A percentile compares a stretch with the other conserved stretches of the same genome.
Conservation (phyloP, 2,329 filamentous ascomycete genomes). For the Fusarium avenaceum region DNA sequence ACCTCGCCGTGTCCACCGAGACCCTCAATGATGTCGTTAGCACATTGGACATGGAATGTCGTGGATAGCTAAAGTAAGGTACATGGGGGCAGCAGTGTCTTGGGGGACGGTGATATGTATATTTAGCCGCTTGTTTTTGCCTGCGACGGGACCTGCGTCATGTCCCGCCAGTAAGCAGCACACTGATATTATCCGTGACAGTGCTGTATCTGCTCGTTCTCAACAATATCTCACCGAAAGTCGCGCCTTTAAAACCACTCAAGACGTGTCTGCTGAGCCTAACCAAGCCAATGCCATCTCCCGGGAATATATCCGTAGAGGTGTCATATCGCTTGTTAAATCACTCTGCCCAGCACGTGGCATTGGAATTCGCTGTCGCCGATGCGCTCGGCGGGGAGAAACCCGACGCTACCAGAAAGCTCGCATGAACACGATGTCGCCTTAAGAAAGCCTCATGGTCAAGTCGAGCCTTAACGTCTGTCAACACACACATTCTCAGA, state of each 20-base stretch:
- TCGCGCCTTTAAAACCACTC: slow-evolving; percentile 14
- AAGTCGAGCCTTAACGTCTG: not conserved
- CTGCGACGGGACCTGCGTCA: slow-evolving; percentile 4
- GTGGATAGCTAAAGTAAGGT: slow-evolving; percentile 29
- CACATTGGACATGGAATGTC: slow-evolving; percentile 38
- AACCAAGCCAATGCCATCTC: slow-evolving; percentile 7
- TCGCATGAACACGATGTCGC: slow-evolving; percentile 4
- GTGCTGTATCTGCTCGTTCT: slow-evolving; percentile 3
- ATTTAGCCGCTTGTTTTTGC: slow-evolving; percentile 40
- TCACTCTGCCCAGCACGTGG: slow-evolving; percentile 30
- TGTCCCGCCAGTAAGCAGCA: not conserved
- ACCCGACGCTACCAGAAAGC: slow-evolving; percentile 27
- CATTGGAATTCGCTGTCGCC: slow-evolving; percentile 4
- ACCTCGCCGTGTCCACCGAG: slow-evolving; percentile 43
- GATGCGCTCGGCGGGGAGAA: slow-evolving; percentile 34
- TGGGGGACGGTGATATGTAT: slow-evolving; percentile 1
- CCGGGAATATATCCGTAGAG: not conserved
- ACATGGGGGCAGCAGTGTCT: not conserved
- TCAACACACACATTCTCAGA: too few relatives aligned
- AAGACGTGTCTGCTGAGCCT: not conserved
- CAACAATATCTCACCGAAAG: slow-evolving; percentile 22
- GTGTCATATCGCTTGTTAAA: slow-evolving; percentile 2
- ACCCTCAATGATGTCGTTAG: slow-evolving; percentile 45
- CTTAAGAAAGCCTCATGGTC: slow-evolving; percentile 1
- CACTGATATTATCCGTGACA: slow-evolving; percentile 26